Percentiles rank a stretch among this genome's conserved stretches.
These are phyloP conservation scores for Chenopodium formosanum DNA, from an alignment of 148 eudicot species.

Conservation along the genomic window DNA sequence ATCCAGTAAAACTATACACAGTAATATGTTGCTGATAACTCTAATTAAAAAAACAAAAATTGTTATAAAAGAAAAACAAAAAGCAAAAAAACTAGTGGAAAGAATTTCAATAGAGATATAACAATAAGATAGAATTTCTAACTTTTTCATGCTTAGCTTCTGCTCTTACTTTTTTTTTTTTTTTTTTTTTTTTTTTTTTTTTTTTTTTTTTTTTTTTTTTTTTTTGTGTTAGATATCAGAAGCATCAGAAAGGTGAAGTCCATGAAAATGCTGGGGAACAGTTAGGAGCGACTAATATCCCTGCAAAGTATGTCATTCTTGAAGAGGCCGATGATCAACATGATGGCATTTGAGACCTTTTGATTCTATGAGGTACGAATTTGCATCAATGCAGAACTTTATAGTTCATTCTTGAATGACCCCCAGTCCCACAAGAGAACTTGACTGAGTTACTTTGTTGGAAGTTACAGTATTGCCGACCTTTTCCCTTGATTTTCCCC, in stretches of 20 bases:
- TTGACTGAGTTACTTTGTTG: neutral
- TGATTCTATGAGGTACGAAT: conserved; percentile 18
- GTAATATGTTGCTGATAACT: neutral
- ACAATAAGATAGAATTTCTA: neutral
- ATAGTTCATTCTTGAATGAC: neutral
- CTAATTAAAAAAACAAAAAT: neutral
- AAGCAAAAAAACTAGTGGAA: too few species aligned
- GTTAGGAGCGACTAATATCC: conserved; percentile 31
- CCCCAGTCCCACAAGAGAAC: neutral
- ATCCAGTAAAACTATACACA: neutral
- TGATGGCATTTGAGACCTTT: conserved; percentile 36
- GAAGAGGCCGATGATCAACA: conserved; percentile 78
- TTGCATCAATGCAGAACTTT: neutral
- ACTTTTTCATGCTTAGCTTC: conserved; percentile 1
- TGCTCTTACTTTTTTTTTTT: conserved; percentile 9
- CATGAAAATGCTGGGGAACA: conserved; percentile 31
- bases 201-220: neutral
- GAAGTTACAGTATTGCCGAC: neutral
- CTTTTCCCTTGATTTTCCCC: neutral
- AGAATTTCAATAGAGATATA: neutral
- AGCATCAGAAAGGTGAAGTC: conserved; percentile 60
- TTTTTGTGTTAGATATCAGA: conserved; percentile 53
- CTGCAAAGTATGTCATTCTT: conserved; percentile 84
- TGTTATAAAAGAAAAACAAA: too few species aligned
- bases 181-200: neutral